A percentile compares a stretch with the other conserved stretches of the same genome.
Evolutionary conservation across 805 yeast genomes (phyloP).

Genomic region (Wickerhamiella siamensis): DNA sequence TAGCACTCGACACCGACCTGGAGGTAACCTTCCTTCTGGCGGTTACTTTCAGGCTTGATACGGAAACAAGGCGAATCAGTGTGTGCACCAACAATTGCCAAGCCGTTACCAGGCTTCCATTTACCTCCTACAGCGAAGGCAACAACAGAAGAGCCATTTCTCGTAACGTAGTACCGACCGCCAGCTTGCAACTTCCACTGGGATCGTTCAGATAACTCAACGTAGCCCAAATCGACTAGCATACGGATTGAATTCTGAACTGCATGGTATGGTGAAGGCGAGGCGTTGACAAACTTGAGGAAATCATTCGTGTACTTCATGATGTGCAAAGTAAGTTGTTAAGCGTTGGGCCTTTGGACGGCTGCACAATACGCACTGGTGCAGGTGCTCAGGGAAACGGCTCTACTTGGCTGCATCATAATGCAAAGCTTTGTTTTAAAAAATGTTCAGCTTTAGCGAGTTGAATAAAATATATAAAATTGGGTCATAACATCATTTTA

Average conservation of each 20-base stretch:
- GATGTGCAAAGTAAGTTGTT: background rate
- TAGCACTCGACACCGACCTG: slow-evolving; percentile 90
- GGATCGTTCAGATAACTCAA: slow-evolving; percentile 55
- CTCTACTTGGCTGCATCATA: too few species aligned
- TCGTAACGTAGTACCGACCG: slow-evolving; percentile 68
- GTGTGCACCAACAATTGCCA: slow-evolving; percentile 88
- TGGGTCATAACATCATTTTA: too few species aligned
- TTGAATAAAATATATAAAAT: too few species aligned
- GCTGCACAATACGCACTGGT: background rate
- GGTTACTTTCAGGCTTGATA: slow-evolving; percentile 77
- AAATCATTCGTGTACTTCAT: background rate
- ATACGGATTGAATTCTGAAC: slow-evolving; percentile 49
- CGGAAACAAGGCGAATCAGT: slow-evolving; percentile 87
- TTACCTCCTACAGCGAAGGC: slow-evolving; percentile 71
- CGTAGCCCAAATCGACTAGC: slow-evolving; percentile 50
- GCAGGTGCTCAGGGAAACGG: too few species aligned
- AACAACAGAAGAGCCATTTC: slow-evolving; percentile 78
- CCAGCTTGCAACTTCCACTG: slow-evolving; percentile 48
- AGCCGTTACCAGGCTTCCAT: slow-evolving; percentile 64
- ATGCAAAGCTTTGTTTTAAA: too few species aligned
- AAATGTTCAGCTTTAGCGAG: too few species aligned
- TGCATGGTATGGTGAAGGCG: slow-evolving; percentile 93
- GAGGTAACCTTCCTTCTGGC: slow-evolving; percentile 48
- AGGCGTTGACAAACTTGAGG: slow-evolving; percentile 50
- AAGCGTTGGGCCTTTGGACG: background rate